Base-by-base conservation (phyloP, 257 asterid species). In the Mitragyna speciosa region DNA sequence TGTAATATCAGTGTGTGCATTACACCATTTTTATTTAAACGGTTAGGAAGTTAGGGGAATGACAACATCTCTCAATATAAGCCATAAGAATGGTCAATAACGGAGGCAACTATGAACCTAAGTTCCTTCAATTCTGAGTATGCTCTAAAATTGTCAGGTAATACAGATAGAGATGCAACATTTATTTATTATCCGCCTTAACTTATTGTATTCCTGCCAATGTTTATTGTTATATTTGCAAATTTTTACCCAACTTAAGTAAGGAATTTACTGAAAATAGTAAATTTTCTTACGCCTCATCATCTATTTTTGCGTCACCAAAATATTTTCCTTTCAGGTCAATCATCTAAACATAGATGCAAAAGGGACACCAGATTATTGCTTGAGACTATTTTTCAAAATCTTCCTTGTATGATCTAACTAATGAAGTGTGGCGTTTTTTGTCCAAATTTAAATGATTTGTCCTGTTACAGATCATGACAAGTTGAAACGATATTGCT, bases 31-130 rank as follows among this genome's bases (percentile, higher is more conserved):
- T 72, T 26, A 54, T 66, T 58, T 39, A 31, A 70, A 80, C 70
- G 31, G 71, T 80, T 80, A 80, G 69, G 70, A 64, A 80, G 76
- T 75, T 45, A 22, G 54, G 39, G 39, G 22, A 9, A n/a, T 54
- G 31, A 65, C 47, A 36, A 31, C 75, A 66, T 39, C 66, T 49
- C 22, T 15, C 31, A 2, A 48, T 20, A 70, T 20, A 48, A 22
- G 72, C 17, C n/a, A 71, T 54, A 68, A 39, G 52, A 68, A 68
- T 36, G 49, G 41, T 30, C 39, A 64, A 65, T 16, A 5, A 65
- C 28, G 5, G 70, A 65, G 22, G 70, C 70, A 30, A 14, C 43
- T 65, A 15, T 14, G 11, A 30, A 31, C 16, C 17, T 20, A 65
- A 61, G 17, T 17, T 10, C 64, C 36, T 61, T 65, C 45, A 67